Evolutionary conservation across 139 green algal genomes (phyloP).

Genomic region (Pedinophyceae sp.): DNA sequence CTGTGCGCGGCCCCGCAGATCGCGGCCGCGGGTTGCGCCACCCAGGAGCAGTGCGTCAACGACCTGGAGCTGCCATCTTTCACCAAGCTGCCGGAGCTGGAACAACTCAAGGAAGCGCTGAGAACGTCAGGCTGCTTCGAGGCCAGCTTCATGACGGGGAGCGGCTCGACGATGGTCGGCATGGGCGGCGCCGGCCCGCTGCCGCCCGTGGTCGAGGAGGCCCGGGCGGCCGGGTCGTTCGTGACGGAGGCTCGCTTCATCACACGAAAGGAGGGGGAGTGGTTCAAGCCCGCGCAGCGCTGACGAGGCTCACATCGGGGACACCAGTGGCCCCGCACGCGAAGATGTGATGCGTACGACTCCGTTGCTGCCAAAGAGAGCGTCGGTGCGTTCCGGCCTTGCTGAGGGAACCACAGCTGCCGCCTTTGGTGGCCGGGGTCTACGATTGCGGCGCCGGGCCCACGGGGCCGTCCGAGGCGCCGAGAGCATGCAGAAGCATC

Average conservation of each 20-base stretch:
- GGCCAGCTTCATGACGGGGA: background rate
- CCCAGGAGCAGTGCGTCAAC: constrained; percentile 60
- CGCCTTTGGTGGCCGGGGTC: too few relatives aligned
- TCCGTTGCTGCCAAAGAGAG: too few relatives aligned
- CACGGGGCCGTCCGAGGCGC: too few relatives aligned
- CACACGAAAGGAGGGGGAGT: constrained; percentile 31
- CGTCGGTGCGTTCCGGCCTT: too few relatives aligned
- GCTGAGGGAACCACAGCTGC: too few relatives aligned
- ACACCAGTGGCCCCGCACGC: too few relatives aligned
- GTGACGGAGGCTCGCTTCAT: constrained; percentile 58
- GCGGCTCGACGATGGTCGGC: background rate
- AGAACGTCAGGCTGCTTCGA: constrained; percentile 8
- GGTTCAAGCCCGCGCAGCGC: constrained; percentile 58
- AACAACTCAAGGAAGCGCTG: constrained; percentile 62
- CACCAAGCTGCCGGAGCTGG: constrained; percentile 64
- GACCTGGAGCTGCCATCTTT: constrained; percentile 90
- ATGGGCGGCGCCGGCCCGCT: background rate
- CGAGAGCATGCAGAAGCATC: too few relatives aligned
- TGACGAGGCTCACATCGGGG: too few relatives aligned
- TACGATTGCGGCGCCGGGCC: too few relatives aligned
- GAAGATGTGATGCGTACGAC: too few relatives aligned
- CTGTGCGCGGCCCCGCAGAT: background rate
- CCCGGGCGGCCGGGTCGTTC: constrained; percentile 30
- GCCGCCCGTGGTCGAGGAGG: constrained; percentile 8
- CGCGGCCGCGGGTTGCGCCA: constrained; percentile 3